Percentiles rank a stretch among this genome's conserved stretches.
Conservation (phyloP, 805 yeast species). For the Pichia kluyveri region DNA sequence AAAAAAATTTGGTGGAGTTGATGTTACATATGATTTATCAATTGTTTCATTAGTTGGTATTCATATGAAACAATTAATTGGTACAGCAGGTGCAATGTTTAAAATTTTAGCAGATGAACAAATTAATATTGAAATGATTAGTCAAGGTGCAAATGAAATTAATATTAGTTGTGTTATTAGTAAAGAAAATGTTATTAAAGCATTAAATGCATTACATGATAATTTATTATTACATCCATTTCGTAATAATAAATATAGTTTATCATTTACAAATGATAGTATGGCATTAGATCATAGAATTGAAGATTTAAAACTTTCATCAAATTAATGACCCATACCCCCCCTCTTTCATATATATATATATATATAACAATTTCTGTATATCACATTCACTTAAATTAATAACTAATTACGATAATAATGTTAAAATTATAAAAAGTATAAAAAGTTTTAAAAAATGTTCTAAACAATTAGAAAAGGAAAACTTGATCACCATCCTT, state of each 20-base stretch:
- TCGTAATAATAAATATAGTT: conserved; percentile 12
- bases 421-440: too few relatives aligned
- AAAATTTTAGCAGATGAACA: conserved; percentile 85
- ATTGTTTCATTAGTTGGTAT: conserved; percentile 93
- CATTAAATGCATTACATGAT: conserved; percentile 78
- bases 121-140: conserved; percentile 94
- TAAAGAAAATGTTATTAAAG: conserved; percentile 73
- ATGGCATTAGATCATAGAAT: conserved; percentile 34
- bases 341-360: too few relatives aligned
- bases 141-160: conserved; percentile 97
- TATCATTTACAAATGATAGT: conserved; percentile 16
- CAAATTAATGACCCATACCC: neutral
- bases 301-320: conserved; percentile 31
- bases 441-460: neutral
- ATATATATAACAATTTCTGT: too few relatives aligned
- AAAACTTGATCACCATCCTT: conserved; percentile 87
- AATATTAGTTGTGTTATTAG: conserved; percentile 88
- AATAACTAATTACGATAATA: too few relatives aligned
- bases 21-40: conserved; percentile 78
- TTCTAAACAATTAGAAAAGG: conserved; percentile 45
- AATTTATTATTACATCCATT: conserved; percentile 48
- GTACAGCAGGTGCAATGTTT: conserved; percentile 97
- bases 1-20: conserved; percentile 77
- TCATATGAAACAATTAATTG: conserved; percentile 93
- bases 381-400: too few relatives aligned